Evolutionary conservation across 2,329 filamentous ascomycete genomes (phyloP).

Genomic region (Annulohypoxylon truncatum): DNA sequence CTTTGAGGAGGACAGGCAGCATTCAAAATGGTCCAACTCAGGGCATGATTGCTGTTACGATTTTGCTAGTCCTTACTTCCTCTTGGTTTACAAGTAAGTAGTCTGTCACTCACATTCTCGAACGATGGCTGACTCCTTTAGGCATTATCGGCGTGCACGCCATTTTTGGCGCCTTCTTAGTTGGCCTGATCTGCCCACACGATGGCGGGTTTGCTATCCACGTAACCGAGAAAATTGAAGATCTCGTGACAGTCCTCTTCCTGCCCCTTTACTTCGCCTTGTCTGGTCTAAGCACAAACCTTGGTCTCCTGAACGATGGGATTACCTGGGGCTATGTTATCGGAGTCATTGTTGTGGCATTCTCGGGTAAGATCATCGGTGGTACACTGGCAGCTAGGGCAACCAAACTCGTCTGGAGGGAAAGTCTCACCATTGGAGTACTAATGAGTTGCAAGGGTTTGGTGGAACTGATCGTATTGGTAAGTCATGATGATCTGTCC

Average conservation of each 20-base stretch:
- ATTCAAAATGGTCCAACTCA: slow-evolving; percentile 91
- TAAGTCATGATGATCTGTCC: slow-evolving; percentile 57
- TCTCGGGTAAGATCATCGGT: slow-evolving; percentile 85
- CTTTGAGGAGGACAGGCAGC: slow-evolving; percentile 78
- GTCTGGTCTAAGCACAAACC: slow-evolving; percentile 87
- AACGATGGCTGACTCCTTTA: slow-evolving; percentile 57
- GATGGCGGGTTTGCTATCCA: slow-evolving; percentile 92
- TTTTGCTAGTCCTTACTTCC: slow-evolving; percentile 80
- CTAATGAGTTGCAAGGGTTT: slow-evolving; percentile 98
- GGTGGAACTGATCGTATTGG: slow-evolving; percentile 93
- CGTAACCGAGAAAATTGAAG: slow-evolving; percentile 92
- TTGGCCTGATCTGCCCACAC: slow-evolving; percentile 90
- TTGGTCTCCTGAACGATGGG: slow-evolving; percentile 84
- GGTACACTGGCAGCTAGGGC: slow-evolving; percentile 81
- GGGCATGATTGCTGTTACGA: slow-evolving; percentile 82
- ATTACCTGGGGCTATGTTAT: slow-evolving; percentile 92
- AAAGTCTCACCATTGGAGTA: slow-evolving; percentile 86
- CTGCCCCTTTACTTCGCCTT: slow-evolving; percentile 93
- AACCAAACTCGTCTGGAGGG: slow-evolving; percentile 87
- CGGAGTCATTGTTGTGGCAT: slow-evolving; percentile 83
- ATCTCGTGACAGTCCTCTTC: slow-evolving; percentile 85
- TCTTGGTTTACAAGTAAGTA: slow-evolving; percentile 65
- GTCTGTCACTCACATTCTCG: background rate
- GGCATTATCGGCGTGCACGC: slow-evolving; percentile 91
- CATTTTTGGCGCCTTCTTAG: slow-evolving; percentile 93